Conservation (phyloP, 2,329 filamentous ascomycete genomes). For the Claviceps spartinae region DNA sequence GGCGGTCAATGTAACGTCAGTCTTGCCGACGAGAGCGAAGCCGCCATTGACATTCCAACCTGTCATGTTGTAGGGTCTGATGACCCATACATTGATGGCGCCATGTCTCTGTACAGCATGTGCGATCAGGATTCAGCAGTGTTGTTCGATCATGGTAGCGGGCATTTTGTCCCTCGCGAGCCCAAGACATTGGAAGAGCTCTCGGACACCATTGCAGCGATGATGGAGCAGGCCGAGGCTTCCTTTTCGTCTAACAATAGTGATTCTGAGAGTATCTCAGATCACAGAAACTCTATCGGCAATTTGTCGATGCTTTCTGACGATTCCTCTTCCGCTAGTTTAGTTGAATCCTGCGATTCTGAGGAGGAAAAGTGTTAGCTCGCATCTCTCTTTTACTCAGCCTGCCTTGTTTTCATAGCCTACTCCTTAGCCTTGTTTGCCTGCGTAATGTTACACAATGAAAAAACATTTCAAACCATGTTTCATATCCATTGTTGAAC, state of each 20-base stretch:
- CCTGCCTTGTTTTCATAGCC: too few species aligned
- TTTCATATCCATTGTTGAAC: too few species aligned
- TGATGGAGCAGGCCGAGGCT: neutral
- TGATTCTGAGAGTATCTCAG: neutral
- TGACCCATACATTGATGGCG: conserved; percentile 48
- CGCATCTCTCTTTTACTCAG: too few species aligned
- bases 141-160: conserved; percentile 53
- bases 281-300: too few species aligned
- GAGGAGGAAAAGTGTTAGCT: too few species aligned
- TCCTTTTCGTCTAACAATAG: neutral
- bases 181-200: conserved; percentile 33
- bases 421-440: too few species aligned
- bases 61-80: conserved; percentile 39
- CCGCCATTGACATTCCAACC: conserved; percentile 36
- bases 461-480: too few species aligned
- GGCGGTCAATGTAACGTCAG: conserved; percentile 26
- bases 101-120: conserved; percentile 46
- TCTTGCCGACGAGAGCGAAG: conserved; percentile 34
- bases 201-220: conserved; percentile 6
- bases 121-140: conserved; percentile 45
- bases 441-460: too few species aligned
- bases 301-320: too few species aligned
- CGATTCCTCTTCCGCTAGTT: too few species aligned
- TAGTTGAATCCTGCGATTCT: too few species aligned
- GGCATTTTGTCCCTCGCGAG: conserved; percentile 46